phyloP scores from a whole-genome alignment of 2,329 filamentous ascomycete species.

The Simplicillium aogashimaense region DNA sequence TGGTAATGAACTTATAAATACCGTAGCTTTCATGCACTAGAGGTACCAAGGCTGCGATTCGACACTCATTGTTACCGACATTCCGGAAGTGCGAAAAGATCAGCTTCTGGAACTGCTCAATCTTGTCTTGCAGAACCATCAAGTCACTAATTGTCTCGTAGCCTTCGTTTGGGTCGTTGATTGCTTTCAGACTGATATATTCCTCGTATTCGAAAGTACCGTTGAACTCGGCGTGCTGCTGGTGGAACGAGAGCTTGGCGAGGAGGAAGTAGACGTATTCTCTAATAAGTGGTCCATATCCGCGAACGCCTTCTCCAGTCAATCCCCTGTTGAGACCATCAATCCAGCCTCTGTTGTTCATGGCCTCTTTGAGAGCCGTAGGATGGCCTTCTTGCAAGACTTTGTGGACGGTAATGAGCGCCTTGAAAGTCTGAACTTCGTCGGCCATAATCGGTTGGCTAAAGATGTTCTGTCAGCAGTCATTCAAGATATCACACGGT shows the following conservation, averaged over 20 bases:
- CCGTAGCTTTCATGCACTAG: constrained; percentile 97
- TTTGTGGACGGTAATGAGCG: constrained; percentile 93
- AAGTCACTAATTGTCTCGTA: constrained; percentile 94
- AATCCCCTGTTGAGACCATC: constrained; percentile 83
- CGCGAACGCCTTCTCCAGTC: constrained; percentile 73
- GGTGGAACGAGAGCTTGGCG: constrained; percentile 91
- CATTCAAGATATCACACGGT: background rate
- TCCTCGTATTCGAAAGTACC: constrained; percentile 98
- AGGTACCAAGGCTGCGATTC: constrained; percentile 87
- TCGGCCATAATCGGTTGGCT: constrained; percentile 97
- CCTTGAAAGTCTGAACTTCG: constrained; percentile 98
- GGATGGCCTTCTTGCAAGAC: constrained; percentile 96
- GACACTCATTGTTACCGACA: constrained; percentile 89
- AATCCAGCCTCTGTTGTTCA: constrained; percentile 82
- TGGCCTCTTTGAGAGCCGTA: constrained; percentile 74
- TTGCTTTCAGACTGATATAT: constrained; percentile 94
- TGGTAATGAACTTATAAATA: constrained; percentile 99
- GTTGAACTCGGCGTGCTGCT: constrained; percentile 96
- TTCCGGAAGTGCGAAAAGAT: constrained; percentile 95
- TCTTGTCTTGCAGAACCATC: constrained; percentile 95
- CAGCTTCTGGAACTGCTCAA: constrained; percentile 96
- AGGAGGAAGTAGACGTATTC: constrained; percentile 96
- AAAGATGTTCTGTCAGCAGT: constrained; percentile 1
- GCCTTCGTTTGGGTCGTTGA: constrained; percentile 97
- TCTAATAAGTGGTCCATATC: constrained; percentile 84